A percentile compares a stretch with the other conserved stretches of the same genome.
These are phyloP conservation scores for Pseudovirgaria hyperparasitica DNA, from an alignment of 2,329 filamentous ascomycete species.

Conservation along the genomic window DNA sequence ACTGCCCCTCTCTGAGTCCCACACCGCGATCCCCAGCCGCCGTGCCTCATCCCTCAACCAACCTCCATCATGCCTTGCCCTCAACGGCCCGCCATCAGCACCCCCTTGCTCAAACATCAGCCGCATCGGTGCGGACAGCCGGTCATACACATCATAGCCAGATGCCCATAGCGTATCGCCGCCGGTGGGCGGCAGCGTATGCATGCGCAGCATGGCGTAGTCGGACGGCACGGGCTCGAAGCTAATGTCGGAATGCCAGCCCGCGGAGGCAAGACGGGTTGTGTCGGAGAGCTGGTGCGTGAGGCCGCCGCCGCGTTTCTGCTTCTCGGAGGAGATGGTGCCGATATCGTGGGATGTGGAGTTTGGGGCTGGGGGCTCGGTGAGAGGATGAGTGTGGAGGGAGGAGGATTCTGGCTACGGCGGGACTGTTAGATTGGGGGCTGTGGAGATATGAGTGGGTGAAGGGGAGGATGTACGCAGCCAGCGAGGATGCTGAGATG, in stretches of 20 bases:
- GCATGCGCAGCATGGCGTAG: slow-evolving; percentile 48
- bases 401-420: slow-evolving; percentile 15
- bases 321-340: slow-evolving; percentile 45
- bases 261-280: slow-evolving; percentile 25
- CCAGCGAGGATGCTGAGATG: slow-evolving; percentile 47
- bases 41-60: no score
- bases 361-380: slow-evolving; percentile 44
- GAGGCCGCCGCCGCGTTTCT: slow-evolving; percentile 13
- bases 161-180: slow-evolving; percentile 53
- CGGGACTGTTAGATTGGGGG: no score
- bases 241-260: slow-evolving; percentile 49
- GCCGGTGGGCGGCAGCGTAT: slow-evolving; percentile 41
- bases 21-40: no score
- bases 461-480: slow-evolving; percentile 45
- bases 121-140: slow-evolving; percentile 43
- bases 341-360: slow-evolving; percentile 47
- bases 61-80: no score
- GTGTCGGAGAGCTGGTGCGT: slow-evolving; percentile 17
- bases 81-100: no score
- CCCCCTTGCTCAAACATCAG: no score
- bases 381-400: slow-evolving; percentile 27
- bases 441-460: slow-evolving; percentile 46
- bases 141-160: slow-evolving; percentile 54
- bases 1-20: no score
- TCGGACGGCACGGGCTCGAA: slow-evolving; percentile 53